phyloP scores from a whole-genome alignment of 2,329 filamentous ascomycete genomes.

The Verticillium isaacii region DNA sequence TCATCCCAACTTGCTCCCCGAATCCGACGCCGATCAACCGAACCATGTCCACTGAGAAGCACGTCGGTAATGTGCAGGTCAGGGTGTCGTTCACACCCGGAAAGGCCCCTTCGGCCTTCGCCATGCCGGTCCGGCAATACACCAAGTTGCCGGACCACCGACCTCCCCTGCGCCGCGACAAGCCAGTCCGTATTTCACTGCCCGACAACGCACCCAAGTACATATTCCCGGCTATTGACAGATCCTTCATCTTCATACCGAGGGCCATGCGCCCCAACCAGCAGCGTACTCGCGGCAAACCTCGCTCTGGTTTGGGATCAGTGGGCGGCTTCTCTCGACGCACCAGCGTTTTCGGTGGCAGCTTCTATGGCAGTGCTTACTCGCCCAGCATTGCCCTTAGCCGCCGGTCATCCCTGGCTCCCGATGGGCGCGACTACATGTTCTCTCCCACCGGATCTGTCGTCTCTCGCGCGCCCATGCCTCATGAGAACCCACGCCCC shows the following conservation, averaged over 20 bases:
- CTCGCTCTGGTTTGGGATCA: slow-evolving; percentile 66
- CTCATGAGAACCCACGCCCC: slow-evolving; percentile 60
- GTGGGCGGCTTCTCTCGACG: slow-evolving; percentile 67
- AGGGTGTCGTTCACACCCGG: slow-evolving; percentile 74
- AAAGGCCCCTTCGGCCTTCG: slow-evolving; percentile 63
- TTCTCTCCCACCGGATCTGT: slow-evolving; percentile 78
- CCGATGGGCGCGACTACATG: slow-evolving; percentile 61
- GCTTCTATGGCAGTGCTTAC: slow-evolving; percentile 69
- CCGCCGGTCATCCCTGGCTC: slow-evolving; percentile 71
- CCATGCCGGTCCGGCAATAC: slow-evolving; percentile 81
- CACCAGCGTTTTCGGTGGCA: slow-evolving; percentile 75
- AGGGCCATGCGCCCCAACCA: slow-evolving; percentile 90
- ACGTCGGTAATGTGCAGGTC: slow-evolving; percentile 80
- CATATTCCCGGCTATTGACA: slow-evolving; percentile 82
- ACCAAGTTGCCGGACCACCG: slow-evolving; percentile 92
- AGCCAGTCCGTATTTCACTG: slow-evolving; percentile 89
- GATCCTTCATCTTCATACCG: slow-evolving; percentile 98
- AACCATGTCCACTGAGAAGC: slow-evolving; percentile 76
- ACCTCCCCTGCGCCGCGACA: slow-evolving; percentile 89
- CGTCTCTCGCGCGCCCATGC: slow-evolving; percentile 62
- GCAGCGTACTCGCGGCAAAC: slow-evolving; percentile 71
- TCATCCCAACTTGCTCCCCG: slow-evolving; percentile 52
- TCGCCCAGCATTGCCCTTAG: slow-evolving; percentile 85
- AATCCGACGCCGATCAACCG: slow-evolving; percentile 65
- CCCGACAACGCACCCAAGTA: slow-evolving; percentile 76